Percentiles rank a stretch among this genome's conserved stretches.
Evolutionary conservation across 2,329 filamentous ascomycete genomes (phyloP).

Genomic region (Tolypocladium album): DNA sequence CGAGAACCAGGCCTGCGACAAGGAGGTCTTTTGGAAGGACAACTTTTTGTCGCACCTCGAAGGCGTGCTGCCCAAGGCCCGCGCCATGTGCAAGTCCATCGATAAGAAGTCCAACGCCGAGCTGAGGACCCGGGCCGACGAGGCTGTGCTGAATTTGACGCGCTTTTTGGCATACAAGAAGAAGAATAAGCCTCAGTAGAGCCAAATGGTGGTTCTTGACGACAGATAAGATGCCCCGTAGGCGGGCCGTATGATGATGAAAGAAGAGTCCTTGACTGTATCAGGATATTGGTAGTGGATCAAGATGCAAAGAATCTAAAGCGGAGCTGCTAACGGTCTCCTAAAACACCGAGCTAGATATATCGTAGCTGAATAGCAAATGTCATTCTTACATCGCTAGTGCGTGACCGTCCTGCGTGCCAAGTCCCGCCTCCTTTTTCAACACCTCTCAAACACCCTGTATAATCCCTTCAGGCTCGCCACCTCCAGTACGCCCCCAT

Average conservation of each 20-base stretch:
- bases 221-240: background rate
- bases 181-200: conserved; percentile 33
- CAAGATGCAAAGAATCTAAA: background rate
- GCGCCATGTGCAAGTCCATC: conserved; percentile 46
- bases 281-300: background rate
- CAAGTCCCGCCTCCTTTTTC: conserved; percentile 12
- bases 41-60: conserved; percentile 49
- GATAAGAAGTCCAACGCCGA: conserved; percentile 49
- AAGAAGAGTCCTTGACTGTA: background rate
- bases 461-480: conserved; percentile 90
- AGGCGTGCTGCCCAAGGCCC: conserved; percentile 39
- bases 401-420: background rate
- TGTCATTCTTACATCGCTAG: background rate
- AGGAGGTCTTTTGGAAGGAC: conserved; percentile 53
- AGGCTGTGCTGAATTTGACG: conserved; percentile 47
- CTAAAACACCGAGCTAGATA: background rate
- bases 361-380: background rate
- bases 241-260: background rate
- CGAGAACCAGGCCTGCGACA: conserved; percentile 46
- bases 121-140: conserved; percentile 48
- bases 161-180: conserved; percentile 57
- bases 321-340: background rate
- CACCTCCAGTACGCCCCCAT: conserved; percentile 68
- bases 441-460: conserved; percentile 90
- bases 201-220: background rate